Percentiles rank a stretch among this genome's conserved stretches.
Conservation (phyloP, 139 green algal species). For the Chlorella sp. region DNA sequence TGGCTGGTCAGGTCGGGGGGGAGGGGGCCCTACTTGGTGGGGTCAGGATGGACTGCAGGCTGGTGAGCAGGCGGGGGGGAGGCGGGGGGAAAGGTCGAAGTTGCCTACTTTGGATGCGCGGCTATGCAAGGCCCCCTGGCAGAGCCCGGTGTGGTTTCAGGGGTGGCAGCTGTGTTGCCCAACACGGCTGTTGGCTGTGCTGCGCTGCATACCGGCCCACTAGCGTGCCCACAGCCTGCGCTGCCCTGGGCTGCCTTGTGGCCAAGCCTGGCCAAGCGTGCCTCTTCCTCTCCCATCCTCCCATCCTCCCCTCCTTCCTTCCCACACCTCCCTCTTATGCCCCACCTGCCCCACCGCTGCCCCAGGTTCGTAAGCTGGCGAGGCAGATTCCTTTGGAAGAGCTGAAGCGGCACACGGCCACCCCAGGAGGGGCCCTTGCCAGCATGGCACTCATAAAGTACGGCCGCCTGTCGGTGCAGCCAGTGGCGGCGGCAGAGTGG, state of each 20-base stretch:
- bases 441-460: slow-evolving; percentile 65
- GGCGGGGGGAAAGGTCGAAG: neutral
- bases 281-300: neutral
- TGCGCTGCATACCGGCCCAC: no score
- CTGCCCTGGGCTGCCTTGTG: no score
- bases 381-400: slow-evolving; percentile 60
- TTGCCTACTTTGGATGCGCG: neutral
- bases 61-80: neutral
- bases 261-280: no score
- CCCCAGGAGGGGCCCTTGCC: slow-evolving; percentile 16
- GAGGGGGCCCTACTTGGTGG: slow-evolving; percentile 59
- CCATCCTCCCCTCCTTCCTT: neutral
- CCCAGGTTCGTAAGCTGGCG: slow-evolving; percentile 36
- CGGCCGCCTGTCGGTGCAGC: slow-evolving; percentile 63
- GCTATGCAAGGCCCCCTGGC: no score
- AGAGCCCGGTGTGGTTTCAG: no score
- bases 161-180: no score
- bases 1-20: no score
- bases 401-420: slow-evolving; percentile 59
- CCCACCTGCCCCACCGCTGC: neutral
- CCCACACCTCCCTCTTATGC: neutral
- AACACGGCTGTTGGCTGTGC: no score
- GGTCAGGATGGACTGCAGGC: slow-evolving; percentile 51
- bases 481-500: slow-evolving; percentile 44
- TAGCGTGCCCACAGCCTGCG: no score